Evolutionary conservation across 805 yeast genomes (phyloP), one percentile per base, ranked within the genome.

Genomic region (Brettanomyces anomalus): DNA sequence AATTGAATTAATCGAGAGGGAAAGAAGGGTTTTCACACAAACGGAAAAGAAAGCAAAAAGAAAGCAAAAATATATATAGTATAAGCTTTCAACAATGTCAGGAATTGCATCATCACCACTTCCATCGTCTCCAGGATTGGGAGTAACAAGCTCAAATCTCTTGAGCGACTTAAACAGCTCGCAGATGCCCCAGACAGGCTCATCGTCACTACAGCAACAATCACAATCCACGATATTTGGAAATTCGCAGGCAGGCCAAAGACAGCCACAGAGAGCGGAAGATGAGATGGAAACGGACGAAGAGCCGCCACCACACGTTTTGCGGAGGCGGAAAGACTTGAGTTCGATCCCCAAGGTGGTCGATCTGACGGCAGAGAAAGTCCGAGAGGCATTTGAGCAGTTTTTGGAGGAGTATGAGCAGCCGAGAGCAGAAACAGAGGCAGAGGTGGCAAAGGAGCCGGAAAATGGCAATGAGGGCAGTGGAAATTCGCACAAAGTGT

Each of bases 361-460:
- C 21, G 98, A 93, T 66, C 77, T 79, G 38, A 87, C 96, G 3
- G 97, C 96, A 46, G 97, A 89, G 58, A 86, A 86, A 52, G 97
- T 93, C 15, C 76, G 90, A 36, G 96, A 87, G 61, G 79, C 89
- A 14, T 90, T 93, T 60, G 96, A 89, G 60, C 77, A 73, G 49
- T 90, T 90, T 56, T 64, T 90, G 43, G 84, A 79, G 55, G 83
- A 76, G 28, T 90, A 70, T 56, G 65, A 64, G 10, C 76, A 75
- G 38, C 67, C 63, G 5, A 58, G 64, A n/a, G 55, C 55, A 17
- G 46, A 51, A 4, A 57, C 55, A 11, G 69, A 67, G 38, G 59
- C 65, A 17, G 64, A 65, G 42, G 28, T 7, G 28, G 28, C 72
- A 66, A 61, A 66, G 63, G 37, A 85, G 85, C 3, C 15, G 16